Percentiles rank a stretch among this genome's conserved stretches.
These are phyloP conservation scores for Taiozyma sp. DNA, from an alignment of 1,139 yeast species.

Conservation along the genomic window DNA sequence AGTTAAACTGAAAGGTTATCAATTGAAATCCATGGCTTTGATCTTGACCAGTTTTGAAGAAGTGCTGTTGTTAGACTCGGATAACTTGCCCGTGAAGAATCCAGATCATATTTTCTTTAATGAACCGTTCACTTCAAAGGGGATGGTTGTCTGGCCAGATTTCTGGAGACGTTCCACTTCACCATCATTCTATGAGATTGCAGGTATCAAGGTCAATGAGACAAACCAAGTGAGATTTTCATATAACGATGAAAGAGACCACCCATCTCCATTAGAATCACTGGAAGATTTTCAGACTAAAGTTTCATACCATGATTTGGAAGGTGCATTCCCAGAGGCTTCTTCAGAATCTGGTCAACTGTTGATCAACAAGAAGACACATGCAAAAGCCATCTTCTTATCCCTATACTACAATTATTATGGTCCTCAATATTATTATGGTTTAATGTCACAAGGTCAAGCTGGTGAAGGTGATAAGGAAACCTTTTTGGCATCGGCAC, in stretches of 20 bases:
- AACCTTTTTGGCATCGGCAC: slow-evolving; percentile 78
- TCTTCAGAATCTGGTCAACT: slow-evolving; percentile 83
- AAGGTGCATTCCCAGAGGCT: slow-evolving; percentile 75
- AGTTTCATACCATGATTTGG: slow-evolving; percentile 61
- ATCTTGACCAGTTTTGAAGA: slow-evolving; percentile 72
- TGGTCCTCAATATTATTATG: slow-evolving; percentile 77
- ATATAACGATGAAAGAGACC: slow-evolving; percentile 29
- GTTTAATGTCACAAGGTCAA: slow-evolving; percentile 75
- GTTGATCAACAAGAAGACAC: slow-evolving; percentile 60
- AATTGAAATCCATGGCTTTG: slow-evolving; percentile 72
- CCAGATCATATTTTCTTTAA: slow-evolving; percentile 50
- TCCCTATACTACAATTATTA: slow-evolving; percentile 74
- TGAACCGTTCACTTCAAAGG: slow-evolving; percentile 28
- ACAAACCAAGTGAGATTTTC: slow-evolving; percentile 38
- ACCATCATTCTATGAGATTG: slow-evolving; percentile 55
- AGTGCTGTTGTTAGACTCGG: slow-evolving; percentile 70
- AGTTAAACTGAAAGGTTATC: slow-evolving; percentile 61
- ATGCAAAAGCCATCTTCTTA: slow-evolving; percentile 58
- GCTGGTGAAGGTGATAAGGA: slow-evolving; percentile 93
- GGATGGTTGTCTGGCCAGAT: slow-evolving; percentile 62
- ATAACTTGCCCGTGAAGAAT: slow-evolving; percentile 57
- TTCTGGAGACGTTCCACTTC: slow-evolving; percentile 62
- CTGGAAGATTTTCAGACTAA: slow-evolving; percentile 21
- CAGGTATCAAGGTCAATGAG: slow-evolving; percentile 39
- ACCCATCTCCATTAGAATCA: slow-evolving; percentile 22